These are phyloP conservation scores for Coniochaeta sp. DNA, from an alignment of 2,329 filamentous ascomycete genomes.

Conservation along the genomic window DNA sequence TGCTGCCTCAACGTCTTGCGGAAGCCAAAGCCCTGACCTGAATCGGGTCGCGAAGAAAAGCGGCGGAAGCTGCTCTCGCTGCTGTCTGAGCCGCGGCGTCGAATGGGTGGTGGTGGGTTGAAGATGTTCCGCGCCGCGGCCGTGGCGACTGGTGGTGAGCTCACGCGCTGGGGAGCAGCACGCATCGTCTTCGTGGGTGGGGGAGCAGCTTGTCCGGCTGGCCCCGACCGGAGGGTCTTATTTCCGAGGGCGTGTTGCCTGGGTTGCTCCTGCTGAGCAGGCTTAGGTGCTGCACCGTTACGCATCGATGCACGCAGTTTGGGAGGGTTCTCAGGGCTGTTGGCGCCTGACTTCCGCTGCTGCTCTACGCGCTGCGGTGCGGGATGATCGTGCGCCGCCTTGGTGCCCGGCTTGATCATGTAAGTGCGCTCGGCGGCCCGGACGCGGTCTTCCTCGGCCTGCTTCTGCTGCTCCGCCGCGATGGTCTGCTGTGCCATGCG, in stretches of 20 bases:
- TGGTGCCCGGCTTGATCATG: constrained; percentile 23
- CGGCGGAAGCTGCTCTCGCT: constrained; percentile 82
- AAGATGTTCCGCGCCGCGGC: constrained; percentile 7
- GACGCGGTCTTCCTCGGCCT: constrained; percentile 33
- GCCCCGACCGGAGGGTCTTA: not conserved
- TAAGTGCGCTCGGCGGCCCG: constrained; percentile 15
- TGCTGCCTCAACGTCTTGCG: constrained; percentile 64
- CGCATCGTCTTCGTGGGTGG: not conserved
- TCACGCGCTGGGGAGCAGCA: not conserved
- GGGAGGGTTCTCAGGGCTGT: constrained; percentile 13
- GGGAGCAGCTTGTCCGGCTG: constrained; percentile 1
- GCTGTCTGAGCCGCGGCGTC: constrained; percentile 53
- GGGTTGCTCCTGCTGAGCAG: constrained; percentile 3
- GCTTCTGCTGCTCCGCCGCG: constrained; percentile 50
- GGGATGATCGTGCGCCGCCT: not conserved
- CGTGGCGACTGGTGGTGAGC: not conserved
- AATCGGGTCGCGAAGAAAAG: constrained; percentile 38
- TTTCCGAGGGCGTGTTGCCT: not conserved
- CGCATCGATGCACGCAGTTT: constrained; percentile 28
- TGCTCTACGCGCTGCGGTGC: constrained; percentile 1
- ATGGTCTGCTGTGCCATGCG: constrained; percentile 59
- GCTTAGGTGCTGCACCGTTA: constrained; percentile 6
- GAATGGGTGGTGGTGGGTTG: constrained; percentile 27
- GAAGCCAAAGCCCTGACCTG: constrained; percentile 49
- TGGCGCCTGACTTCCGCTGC: constrained; percentile 20